Evolutionary conservation across 2,329 filamentous ascomycete genomes (phyloP).

Genomic region (Blumeriella jaapii): DNA sequence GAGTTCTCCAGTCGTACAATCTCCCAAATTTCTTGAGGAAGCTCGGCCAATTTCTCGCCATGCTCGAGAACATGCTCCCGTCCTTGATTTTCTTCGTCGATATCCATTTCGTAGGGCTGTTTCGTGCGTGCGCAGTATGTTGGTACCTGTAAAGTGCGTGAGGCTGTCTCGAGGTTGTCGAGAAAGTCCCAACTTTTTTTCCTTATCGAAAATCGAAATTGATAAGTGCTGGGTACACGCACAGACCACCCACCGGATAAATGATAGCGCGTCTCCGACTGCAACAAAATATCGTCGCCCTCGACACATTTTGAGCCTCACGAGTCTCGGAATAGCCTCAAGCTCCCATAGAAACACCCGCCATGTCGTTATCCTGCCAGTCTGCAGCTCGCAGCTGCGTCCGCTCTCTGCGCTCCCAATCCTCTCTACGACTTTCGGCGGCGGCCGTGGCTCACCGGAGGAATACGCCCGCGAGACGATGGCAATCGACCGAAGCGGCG

Average conservation of each 20-base stretch:
- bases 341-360: slow-evolving; percentile 23
- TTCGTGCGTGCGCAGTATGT: slow-evolving; percentile 2
- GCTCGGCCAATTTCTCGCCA: slow-evolving; percentile 36
- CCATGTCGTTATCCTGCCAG: slow-evolving; percentile 52
- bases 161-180: not conserved
- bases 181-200: slow-evolving; percentile 12
- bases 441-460: slow-evolving; percentile 35
- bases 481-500: slow-evolving; percentile 72
- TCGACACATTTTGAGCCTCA: slow-evolving; percentile 5
- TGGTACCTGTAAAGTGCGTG: too few species aligned
- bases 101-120: slow-evolving; percentile 35
- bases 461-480: slow-evolving; percentile 52
- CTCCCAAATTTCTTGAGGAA: slow-evolving; percentile 60
- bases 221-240: slow-evolving; percentile 1
- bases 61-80: not conserved
- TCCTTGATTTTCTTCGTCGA: slow-evolving; percentile 31
- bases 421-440: slow-evolving; percentile 35
- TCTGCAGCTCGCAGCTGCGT: slow-evolving; percentile 54
- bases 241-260: not conserved
- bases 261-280: slow-evolving; percentile 3
- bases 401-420: slow-evolving; percentile 44
- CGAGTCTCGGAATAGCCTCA: slow-evolving; percentile 1
- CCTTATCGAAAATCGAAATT: slow-evolving; percentile 1
- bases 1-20: slow-evolving; percentile 53
- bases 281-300: slow-evolving; percentile 1